phyloP scores from a whole-genome alignment of 2,329 filamentous ascomycete genomes.

The Monosporascus sp. region DNA sequence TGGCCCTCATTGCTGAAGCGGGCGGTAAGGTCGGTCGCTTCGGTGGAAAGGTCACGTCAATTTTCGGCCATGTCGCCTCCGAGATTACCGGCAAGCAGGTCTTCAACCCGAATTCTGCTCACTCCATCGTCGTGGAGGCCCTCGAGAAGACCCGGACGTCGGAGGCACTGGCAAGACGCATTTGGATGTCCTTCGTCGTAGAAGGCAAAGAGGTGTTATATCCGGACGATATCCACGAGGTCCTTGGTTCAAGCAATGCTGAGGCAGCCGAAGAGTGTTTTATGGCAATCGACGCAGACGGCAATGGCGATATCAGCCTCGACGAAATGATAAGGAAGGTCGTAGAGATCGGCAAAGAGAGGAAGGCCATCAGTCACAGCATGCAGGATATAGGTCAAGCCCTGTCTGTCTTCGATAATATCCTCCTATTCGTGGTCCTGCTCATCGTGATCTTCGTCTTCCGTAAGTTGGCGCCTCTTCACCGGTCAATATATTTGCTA shows the following conservation, averaged over 20 bases:
- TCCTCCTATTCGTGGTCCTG: conserved; percentile 76
- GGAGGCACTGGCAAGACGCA: conserved; percentile 85
- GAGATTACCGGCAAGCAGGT: conserved; percentile 95
- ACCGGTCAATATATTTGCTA: too few relatives aligned
- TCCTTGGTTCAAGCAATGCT: conserved; percentile 70
- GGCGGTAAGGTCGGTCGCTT: conserved; percentile 71
- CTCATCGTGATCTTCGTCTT: conserved; percentile 81
- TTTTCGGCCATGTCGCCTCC: conserved; percentile 86
- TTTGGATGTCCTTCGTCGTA: conserved; percentile 98
- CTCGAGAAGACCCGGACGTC: conserved; percentile 78
- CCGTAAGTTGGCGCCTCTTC: conserved; percentile 41
- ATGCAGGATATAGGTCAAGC: conserved; percentile 98
- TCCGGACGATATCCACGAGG: conserved; percentile 78
- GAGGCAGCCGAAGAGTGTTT: conserved; percentile 85
- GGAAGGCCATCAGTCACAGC: conserved; percentile 83
- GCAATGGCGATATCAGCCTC: conserved; percentile 88
- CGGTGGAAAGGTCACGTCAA: conserved; percentile 89
- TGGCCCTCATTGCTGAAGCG: conserved; percentile 70
- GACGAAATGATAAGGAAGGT: conserved; percentile 93
- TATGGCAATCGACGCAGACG: conserved; percentile 71
- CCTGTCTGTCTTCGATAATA: conserved; percentile 81
- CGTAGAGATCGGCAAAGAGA: conserved; percentile 75
- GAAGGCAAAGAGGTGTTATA: conserved; percentile 79
- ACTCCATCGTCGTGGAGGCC: conserved; percentile 84
- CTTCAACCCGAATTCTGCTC: conserved; percentile 86